Evolutionary conservation across 345 rosid species (phyloP).

Genomic region (Citropsis articulata): DNA sequence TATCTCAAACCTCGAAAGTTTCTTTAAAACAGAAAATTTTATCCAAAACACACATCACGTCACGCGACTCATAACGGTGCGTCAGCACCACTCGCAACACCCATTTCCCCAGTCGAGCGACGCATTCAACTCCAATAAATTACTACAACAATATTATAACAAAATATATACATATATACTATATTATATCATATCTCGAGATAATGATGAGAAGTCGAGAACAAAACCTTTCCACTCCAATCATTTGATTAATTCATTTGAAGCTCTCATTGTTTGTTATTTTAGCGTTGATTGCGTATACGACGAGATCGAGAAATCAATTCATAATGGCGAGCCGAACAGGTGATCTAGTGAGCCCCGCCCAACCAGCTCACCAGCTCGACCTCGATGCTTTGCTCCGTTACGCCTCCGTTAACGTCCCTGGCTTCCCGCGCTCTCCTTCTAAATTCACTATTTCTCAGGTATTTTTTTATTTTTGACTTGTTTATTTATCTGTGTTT

Average conservation of each 20-base stretch:
- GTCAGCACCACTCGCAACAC: background rate
- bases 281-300: background rate
- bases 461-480: slow-evolving; percentile 25
- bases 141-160: background rate
- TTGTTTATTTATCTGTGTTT: background rate
- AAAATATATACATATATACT: background rate
- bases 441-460: slow-evolving; percentile 63
- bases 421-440: slow-evolving; percentile 63
- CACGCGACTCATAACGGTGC: background rate
- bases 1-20: background rate
- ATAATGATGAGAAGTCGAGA: background rate
- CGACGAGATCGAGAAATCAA: slow-evolving; percentile 6
- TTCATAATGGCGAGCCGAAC: slow-evolving; percentile 54
- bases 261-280: background rate
- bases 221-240: background rate
- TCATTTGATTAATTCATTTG: background rate
- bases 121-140: background rate
- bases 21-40: too few species aligned
- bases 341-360: slow-evolving; percentile 50
- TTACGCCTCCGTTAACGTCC: slow-evolving; percentile 52
- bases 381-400: slow-evolving; percentile 61
- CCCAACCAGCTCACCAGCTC: slow-evolving; percentile 48
- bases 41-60: too few species aligned
- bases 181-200: background rate
- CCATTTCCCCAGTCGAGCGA: too few species aligned